phyloP scores from a whole-genome alignment of 73 alveolate genomes.

The Durusdinium trenchii region DNA sequence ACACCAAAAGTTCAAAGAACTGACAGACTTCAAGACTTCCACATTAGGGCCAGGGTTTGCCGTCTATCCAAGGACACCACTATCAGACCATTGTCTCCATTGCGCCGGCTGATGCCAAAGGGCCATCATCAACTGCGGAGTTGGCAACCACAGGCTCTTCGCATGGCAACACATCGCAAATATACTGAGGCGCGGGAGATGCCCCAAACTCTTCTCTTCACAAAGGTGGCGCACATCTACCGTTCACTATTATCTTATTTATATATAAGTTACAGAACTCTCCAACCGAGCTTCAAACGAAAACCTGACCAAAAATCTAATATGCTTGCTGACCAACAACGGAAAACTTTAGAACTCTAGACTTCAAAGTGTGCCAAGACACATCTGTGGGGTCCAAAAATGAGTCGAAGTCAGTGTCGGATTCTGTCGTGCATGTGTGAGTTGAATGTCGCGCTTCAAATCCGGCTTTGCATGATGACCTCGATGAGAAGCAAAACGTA shows the following conservation, averaged over 20 bases:
- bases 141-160: conserved; percentile 45
- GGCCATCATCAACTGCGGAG: conserved; percentile 45
- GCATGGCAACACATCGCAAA: conserved; percentile 80
- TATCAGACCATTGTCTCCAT: no score
- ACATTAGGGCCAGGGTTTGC: no score
- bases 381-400: conserved; percentile 36
- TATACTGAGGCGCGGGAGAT: no score
- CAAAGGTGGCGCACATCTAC: not conserved
- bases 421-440: conserved; percentile 44
- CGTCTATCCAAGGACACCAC: no score
- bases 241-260: not conserved
- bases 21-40: no score
- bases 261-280: no score
- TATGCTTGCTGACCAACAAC: no score
- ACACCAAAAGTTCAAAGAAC: no score
- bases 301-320: no score
- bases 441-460: conserved; percentile 31
- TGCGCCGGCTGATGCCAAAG: not conserved
- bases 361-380: conserved; percentile 16
- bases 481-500: not conserved
- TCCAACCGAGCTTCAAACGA: no score
- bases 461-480: conserved; percentile 33
- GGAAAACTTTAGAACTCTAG: no score
- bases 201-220: not conserved
- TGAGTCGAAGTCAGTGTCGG: conserved; percentile 50